A percentile compares a stretch with the other conserved stretches of the same genome.
These are phyloP conservation scores for Heliocybe sulcata DNA, from an alignment of 1,284 basidiomycete genomes.

Conservation along the genomic window DNA sequence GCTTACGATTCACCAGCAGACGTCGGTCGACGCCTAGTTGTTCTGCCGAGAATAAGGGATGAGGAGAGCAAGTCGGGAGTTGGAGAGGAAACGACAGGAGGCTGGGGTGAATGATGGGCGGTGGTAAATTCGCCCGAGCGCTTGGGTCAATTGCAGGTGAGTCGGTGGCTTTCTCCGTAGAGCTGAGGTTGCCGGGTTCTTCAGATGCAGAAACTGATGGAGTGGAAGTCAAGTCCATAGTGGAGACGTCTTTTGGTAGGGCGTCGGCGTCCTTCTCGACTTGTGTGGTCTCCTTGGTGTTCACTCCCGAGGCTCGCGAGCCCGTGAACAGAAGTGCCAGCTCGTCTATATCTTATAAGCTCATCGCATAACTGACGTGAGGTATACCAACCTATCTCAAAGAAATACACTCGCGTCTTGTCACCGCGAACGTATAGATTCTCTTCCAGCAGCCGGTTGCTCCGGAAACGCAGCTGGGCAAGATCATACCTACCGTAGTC, in stretches of 20 bases:
- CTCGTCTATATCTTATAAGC: conserved; percentile 51
- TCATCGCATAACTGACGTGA: background rate
- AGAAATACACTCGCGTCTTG: conserved; percentile 95
- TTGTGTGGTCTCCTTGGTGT: conserved; percentile 23
- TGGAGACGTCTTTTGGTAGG: background rate
- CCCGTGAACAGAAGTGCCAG: conserved; percentile 76
- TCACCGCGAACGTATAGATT: conserved; percentile 96
- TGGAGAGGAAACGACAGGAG: conserved; percentile 15
- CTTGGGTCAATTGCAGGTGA: background rate
- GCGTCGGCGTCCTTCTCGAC: conserved; percentile 20
- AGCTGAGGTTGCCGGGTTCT: too few species aligned
- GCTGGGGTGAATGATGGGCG: conserved; percentile 31
- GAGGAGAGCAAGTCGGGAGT: conserved; percentile 10
- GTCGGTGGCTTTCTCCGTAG: background rate
- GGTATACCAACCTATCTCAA: conserved; percentile 60
- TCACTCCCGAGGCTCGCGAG: conserved; percentile 30
- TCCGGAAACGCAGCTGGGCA: conserved; percentile 91
- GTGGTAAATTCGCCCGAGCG: conserved; percentile 2
- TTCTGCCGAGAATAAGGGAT: conserved; percentile 60
- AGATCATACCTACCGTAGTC: conserved; percentile 96
- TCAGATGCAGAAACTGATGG: background rate
- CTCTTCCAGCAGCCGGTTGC: conserved; percentile 81
- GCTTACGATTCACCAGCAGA: conserved; percentile 87
- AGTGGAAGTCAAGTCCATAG: background rate
- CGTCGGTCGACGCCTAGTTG: conserved; percentile 85